These are phyloP conservation scores for Tetradesmus lagerheimii DNA, from an alignment of 139 green algal genomes.

Conservation along the genomic window DNA sequence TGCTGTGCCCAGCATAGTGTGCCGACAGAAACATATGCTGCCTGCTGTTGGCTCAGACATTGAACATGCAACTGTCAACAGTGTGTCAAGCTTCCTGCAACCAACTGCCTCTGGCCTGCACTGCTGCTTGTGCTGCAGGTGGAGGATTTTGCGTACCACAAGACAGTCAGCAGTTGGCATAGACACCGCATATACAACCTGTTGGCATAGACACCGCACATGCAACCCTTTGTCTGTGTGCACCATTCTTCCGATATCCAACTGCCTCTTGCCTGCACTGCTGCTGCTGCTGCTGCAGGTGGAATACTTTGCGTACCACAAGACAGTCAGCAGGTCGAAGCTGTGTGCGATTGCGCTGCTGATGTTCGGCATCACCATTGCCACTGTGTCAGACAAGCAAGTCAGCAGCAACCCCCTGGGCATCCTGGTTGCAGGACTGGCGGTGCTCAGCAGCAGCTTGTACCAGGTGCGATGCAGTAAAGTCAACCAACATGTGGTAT, in stretches of 20 bases:
- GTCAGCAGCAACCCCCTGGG: slow-evolving; percentile 67
- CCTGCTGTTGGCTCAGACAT: no score
- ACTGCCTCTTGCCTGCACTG: no score
- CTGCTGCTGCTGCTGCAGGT: slow-evolving; percentile 3
- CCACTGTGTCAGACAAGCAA: slow-evolving; percentile 77
- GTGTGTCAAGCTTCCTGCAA: no score
- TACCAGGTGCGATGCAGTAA: slow-evolving; percentile 57
- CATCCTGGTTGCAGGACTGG: slow-evolving; percentile 70
- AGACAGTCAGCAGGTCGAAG: slow-evolving; percentile 52
- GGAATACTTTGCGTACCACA: slow-evolving; percentile 56
- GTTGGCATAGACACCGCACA: no score
- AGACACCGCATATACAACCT: no score
- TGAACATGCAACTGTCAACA: no score
- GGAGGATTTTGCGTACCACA: slow-evolving; percentile 56
- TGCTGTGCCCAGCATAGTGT: no score
- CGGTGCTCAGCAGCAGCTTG: slow-evolving; percentile 76
- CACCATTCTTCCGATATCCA: no score
- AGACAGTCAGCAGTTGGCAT: slow-evolving; percentile 49
- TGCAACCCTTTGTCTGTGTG: no score
- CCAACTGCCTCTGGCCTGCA: no score
- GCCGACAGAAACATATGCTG: no score
- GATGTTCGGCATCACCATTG: slow-evolving; percentile 71
- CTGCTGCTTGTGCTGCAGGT: slow-evolving; percentile 2
- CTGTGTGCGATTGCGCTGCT: slow-evolving; percentile 65
- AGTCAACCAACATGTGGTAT: no score